A percentile compares a stretch with the other conserved stretches of the same genome.
Conservation (phyloP, 306 rosid species). For the Quercus wislizeni region DNA sequence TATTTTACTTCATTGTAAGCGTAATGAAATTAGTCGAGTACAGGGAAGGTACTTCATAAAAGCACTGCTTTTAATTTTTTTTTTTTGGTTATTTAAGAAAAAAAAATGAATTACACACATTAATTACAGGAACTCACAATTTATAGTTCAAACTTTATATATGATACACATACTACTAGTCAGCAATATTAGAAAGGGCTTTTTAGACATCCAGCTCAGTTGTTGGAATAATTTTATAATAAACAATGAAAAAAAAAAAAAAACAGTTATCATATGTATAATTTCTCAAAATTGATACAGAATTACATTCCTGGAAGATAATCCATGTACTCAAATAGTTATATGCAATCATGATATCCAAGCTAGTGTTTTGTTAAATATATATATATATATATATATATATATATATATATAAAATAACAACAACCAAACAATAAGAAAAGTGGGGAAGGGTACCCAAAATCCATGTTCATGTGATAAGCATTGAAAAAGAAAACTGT, state of each 20-base stretch:
- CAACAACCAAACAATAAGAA: too few species aligned
- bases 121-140: neutral
- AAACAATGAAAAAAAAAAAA: neutral
- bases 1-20: neutral
- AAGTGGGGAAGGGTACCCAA: slow-evolving; percentile 8
- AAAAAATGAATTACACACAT: too few species aligned
- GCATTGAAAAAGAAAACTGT: too few species aligned
- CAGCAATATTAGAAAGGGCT: neutral
- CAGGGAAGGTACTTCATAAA: neutral
- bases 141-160: neutral
- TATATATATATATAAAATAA: too few species aligned
- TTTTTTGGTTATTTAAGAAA: neutral
- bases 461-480: too few species aligned
- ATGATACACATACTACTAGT: neutral
- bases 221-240: neutral
- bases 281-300: too few species aligned
- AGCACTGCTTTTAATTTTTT: neutral
- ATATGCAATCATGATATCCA: slow-evolving; percentile 46
- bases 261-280: slow-evolving; percentile 23
- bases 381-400: too few species aligned
- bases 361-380: too few species aligned
- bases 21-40: neutral
- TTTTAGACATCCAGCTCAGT: neutral
- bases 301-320: slow-evolving; percentile 16
- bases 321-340: slow-evolving; percentile 81